Base-by-base conservation (phyloP, 176 grass and related monocot genomes). In the Coix lacrymajobi region DNA sequence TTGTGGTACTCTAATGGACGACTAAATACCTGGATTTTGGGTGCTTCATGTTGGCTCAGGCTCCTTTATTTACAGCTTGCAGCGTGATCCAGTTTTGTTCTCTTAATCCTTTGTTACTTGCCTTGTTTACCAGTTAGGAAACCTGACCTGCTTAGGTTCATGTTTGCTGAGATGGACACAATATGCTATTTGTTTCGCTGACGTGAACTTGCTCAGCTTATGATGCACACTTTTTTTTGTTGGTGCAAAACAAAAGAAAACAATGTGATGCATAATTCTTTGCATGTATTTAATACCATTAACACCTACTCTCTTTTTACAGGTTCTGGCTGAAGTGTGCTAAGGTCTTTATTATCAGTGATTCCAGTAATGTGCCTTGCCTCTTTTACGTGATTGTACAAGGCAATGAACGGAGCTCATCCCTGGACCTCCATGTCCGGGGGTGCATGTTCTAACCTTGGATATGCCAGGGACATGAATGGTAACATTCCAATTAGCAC, bases 381-480 rank as follows among this genome's bases (percentile, higher is more conserved):
- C 58, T 29, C 62, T 65, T 52, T 57, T 76, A 63, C 40, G 58
- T 69, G 62, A 67, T 85, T 73, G 79, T 79, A 70, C 81, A 77
- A 60, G 75, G 78, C 52, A 54, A 94, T 91, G 92, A 80, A 73
- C 72, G 80, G 79, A 66, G 16, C 36, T 80, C 57, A 73, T 44
- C 68, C 62, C 69, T 81, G 56, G 52, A 87, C 51, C 63, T 80
- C 87, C 73, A 87, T 94, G 89, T 80, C 92, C 38, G 87, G 81
- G 64, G 77, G 70, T n/a, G 74, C 75, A 73, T 73, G 82, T 25
- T 90, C 90, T 81, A 91, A 91, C 81, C 34, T 88, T 69, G 82
- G 79, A 80, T 37, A 58, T 83, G 68, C 75, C 22, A 89, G 71
- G 82, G 93, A 95, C 49, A 83, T 88, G 87, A 92, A 88, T 79